Base-by-base conservation (phyloP, 1,284 basidiomycete species). In the Paramarasmius palmivorus region DNA sequence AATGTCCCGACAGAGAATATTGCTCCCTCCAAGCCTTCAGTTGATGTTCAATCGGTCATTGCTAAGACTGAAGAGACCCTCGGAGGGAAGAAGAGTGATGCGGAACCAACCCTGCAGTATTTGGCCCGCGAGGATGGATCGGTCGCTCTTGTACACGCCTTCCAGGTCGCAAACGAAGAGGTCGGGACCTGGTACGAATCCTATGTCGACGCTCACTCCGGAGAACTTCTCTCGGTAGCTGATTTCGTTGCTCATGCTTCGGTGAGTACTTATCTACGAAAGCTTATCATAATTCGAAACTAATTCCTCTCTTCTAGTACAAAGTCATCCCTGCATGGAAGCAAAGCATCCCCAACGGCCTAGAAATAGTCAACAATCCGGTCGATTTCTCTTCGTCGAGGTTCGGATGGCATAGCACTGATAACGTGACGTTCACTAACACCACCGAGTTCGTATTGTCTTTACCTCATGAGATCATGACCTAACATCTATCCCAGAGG, bases 181-280 rank as follows among this genome's bases (percentile, higher is more conserved):
- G 67, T 73, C 29, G 76, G 79, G 46, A 74, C 76, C 29, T 87
- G 83, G 84, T 77, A 80, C 61, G 83, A 87, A 68, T 83, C 82
- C 1, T 84, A 81, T 62, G 77, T 86, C 44, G 83, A 86, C 57
- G 81, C 82, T 6, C 75, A 79, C 57, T 70, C 74, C 23, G 81
- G 78, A 45, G 73, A 79, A 38, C 63, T 84, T 22, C 64, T 79
- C 15, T 73, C 75, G 9, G 69, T 82, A 8, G 78, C 78, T 53
- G 79, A 83, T 64, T 86, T 77, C 57, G 73, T 75, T 40, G 65
- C 71, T 34, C 68, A 75, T 58, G 70, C 73, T 22, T 68, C 73
- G 14, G 74, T 76, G 49, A 59, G 72, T 61, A 9, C 20, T 44
- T n/a, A n/a, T n/a, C 10, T 10, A 4, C 29, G n/a, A 38, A 4